These are phyloP conservation scores for Coniochaeta sp. DNA, from an alignment of 2,329 filamentous ascomycete species.

Conservation along the genomic window DNA sequence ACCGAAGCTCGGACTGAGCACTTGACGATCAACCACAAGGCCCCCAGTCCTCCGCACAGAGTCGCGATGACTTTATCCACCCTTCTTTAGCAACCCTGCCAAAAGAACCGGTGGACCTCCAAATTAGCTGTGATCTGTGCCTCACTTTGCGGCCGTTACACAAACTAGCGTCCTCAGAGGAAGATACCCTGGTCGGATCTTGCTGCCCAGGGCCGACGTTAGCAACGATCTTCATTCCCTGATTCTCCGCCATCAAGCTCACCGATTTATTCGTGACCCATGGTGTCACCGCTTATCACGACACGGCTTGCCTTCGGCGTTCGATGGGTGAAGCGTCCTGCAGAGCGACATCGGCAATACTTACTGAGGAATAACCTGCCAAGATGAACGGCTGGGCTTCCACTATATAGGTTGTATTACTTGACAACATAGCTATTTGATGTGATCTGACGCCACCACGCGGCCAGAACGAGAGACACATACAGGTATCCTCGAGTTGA, in stretches of 20 bases:
- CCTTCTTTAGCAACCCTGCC: background rate
- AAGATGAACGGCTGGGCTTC: background rate
- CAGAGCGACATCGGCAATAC: background rate
- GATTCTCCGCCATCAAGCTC: background rate
- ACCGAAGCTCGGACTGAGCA: background rate
- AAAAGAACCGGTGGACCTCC: background rate
- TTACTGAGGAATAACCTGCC: background rate
- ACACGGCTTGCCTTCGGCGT: background rate
- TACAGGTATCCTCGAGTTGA: background rate
- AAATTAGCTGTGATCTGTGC: slow-evolving; percentile 1
- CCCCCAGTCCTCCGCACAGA: background rate
- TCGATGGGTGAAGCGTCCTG: background rate
- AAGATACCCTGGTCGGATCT: background rate
- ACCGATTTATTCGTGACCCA: background rate
- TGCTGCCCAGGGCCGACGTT: background rate
- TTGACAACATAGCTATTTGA: background rate
- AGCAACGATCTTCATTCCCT: background rate
- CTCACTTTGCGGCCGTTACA: slow-evolving; percentile 2
- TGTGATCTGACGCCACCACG: background rate
- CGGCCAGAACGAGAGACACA: background rate
- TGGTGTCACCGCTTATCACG: background rate
- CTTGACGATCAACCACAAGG: background rate
- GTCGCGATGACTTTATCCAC: background rate
- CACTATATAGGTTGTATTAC: background rate
- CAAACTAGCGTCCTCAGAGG: background rate